Percentiles rank a stretch among this genome's conserved stretches.
These are phyloP conservation scores for Penicillium sp. DNA, from an alignment of 2,329 filamentous ascomycete genomes.

Conservation along the genomic window DNA sequence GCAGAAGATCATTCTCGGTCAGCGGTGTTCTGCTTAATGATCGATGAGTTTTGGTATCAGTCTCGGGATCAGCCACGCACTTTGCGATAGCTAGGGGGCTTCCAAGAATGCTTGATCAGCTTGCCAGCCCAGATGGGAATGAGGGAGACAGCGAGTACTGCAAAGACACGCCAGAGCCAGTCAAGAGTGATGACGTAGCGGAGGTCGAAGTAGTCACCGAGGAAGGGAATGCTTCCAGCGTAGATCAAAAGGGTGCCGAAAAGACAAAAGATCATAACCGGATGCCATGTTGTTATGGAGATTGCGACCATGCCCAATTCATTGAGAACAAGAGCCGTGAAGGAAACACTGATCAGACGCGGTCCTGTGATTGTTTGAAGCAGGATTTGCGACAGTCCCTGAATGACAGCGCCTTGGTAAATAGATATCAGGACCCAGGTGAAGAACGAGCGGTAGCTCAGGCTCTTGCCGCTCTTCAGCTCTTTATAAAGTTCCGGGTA, in stretches of 20 bases:
- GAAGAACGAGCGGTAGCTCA: slow-evolving; percentile 93
- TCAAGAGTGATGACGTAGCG: slow-evolving; percentile 68
- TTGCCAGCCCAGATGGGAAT: slow-evolving; percentile 85
- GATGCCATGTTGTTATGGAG: slow-evolving; percentile 95
- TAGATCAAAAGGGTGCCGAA: slow-evolving; percentile 78
- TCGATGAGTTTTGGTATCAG: too few species aligned
- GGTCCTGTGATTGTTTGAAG: slow-evolving; percentile 63
- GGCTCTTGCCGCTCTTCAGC: slow-evolving; percentile 76
- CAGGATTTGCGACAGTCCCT: slow-evolving; percentile 85
- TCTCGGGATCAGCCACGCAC: slow-evolving; percentile 47
- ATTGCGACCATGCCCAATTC: slow-evolving; percentile 97
- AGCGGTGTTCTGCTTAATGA: too few species aligned
- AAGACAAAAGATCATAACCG: slow-evolving; percentile 79
- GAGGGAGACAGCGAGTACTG: slow-evolving; percentile 72
- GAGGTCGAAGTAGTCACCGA: slow-evolving; percentile 86
- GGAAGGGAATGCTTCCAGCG: slow-evolving; percentile 73
- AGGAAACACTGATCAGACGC: slow-evolving; percentile 82
- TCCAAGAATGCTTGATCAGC: slow-evolving; percentile 74
- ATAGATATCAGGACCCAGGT: slow-evolving; percentile 92
- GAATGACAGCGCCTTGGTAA: slow-evolving; percentile 92
- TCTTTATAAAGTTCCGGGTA: slow-evolving; percentile 98
- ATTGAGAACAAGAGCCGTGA: slow-evolving; percentile 86
- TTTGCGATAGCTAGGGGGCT: slow-evolving; percentile 91
- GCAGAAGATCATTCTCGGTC: too few species aligned
- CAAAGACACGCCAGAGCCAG: slow-evolving; percentile 82